Evolutionary conservation across 2,329 filamentous ascomycete genomes (phyloP).

Genomic region (Xylariaceae sp.): DNA sequence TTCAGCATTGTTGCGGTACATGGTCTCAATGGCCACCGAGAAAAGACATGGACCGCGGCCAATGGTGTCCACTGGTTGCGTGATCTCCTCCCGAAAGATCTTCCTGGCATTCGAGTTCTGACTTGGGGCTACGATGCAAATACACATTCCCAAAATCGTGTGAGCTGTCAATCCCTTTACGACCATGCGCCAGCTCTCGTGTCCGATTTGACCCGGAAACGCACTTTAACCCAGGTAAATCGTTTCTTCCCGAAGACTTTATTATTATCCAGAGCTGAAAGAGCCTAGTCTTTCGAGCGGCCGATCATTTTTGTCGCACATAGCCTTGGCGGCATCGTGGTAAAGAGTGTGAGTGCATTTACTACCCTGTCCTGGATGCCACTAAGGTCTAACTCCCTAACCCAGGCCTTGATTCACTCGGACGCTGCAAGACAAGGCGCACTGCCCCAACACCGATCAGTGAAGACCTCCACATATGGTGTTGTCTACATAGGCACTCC

Average conservation of each 20-base stretch:
- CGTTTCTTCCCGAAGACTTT: too few relatives aligned
- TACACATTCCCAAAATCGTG: constrained; percentile 5
- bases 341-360: constrained; percentile 8
- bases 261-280: too few relatives aligned
- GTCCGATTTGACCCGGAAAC: neutral
- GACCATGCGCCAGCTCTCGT: neutral
- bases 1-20: constrained; percentile 17
- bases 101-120: neutral
- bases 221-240: too few relatives aligned
- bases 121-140: constrained; percentile 4
- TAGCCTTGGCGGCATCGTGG: constrained; percentile 9
- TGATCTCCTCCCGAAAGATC: constrained; percentile 1
- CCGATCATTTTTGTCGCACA: constrained; percentile 17
- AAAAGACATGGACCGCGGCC: constrained; percentile 8
- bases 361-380: too few relatives aligned
- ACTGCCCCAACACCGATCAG: neutral
- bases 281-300: neutral
- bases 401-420: constrained; percentile 8
- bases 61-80: constrained; percentile 10
- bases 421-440: neutral
- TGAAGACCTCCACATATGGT: constrained; percentile 8
- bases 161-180: constrained; percentile 1
- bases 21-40: constrained; percentile 12
- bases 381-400: too few relatives aligned
- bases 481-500: constrained; percentile 9